Evolutionary conservation across 306 rosid species (phyloP).

Genomic region (Cicer chorassanicum): DNA sequence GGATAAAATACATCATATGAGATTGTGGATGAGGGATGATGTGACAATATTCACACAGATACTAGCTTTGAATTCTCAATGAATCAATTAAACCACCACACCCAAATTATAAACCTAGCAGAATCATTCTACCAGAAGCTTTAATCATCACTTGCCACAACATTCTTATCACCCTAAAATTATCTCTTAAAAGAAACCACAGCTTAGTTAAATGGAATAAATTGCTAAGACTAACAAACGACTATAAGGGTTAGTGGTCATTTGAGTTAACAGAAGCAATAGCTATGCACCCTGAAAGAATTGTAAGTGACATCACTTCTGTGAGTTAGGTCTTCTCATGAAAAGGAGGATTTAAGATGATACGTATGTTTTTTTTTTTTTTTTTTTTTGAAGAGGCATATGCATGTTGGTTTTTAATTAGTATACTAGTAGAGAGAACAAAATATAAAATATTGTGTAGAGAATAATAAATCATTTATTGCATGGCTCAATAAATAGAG

Average conservation of each 20-base stretch:
- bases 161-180: conserved; percentile 4
- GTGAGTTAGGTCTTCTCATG: not conserved
- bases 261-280: conserved; percentile 7
- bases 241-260: not conserved
- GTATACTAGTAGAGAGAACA: too few species aligned
- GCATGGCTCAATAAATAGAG: too few species aligned
- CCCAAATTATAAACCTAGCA: conserved; percentile 7
- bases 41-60: not conserved
- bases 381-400: too few species aligned
- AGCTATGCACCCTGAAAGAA: conserved; percentile 7
- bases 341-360: not conserved
- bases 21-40: not conserved
- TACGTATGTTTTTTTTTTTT: not conserved
- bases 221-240: conserved; percentile 1
- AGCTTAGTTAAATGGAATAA: not conserved
- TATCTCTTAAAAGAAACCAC: not conserved
- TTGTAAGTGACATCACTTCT: not conserved
- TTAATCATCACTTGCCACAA: not conserved
- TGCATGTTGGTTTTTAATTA: too few species aligned
- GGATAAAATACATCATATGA: conserved; percentile 2
- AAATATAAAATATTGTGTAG: too few species aligned
- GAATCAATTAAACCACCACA: conserved; percentile 3
- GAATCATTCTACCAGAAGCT: conserved; percentile 8
- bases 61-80: conserved; percentile 3
- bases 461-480: too few species aligned